phyloP scores from a whole-genome alignment of 495 filamentous ascomycete genomes.

The Neurospora sp. region DNA sequence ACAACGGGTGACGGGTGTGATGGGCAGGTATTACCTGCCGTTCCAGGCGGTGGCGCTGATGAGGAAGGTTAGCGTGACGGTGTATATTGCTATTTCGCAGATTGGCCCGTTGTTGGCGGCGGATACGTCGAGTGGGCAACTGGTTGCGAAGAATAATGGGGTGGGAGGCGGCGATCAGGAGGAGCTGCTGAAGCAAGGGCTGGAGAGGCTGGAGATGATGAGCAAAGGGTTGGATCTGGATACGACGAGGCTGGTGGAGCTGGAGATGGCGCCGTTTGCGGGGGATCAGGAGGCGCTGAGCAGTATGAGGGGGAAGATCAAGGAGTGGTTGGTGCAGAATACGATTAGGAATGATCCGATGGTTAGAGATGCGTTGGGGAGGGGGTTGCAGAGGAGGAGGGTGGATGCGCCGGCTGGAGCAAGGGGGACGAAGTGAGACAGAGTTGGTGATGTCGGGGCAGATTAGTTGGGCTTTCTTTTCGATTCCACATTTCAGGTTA shows the following conservation, averaged over 20 bases:
- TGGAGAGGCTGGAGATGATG: constrained; percentile 46
- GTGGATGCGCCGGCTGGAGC: constrained; percentile 46
- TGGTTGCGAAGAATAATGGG: constrained; percentile 8
- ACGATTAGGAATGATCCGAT: constrained; percentile 62
- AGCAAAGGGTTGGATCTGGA: constrained; percentile 54
- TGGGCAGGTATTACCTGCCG: constrained; percentile 62
- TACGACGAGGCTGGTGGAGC: constrained; percentile 53
- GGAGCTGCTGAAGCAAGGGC: constrained; percentile 30
- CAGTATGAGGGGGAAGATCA: constrained; percentile 53
- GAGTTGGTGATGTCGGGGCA: not conserved
- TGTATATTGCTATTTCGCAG: constrained; percentile 87
- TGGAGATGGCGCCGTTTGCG: constrained; percentile 76
- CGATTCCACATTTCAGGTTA: not conserved
- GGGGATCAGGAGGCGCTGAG: constrained; percentile 53
- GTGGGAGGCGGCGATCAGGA: constrained; percentile 25
- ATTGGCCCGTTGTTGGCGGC: constrained; percentile 53
- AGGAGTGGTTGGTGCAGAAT: constrained; percentile 68
- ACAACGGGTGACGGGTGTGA: constrained; percentile 23
- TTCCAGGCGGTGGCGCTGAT: constrained; percentile 78
- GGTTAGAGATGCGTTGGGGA: constrained; percentile 63
- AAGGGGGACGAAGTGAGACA: constrained; percentile 35
- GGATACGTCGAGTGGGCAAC: constrained; percentile 18
- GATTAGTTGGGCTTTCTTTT: not conserved
- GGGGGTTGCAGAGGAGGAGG: constrained; percentile 48
- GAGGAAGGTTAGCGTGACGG: constrained; percentile 63